Base-by-base conservation (phyloP, 1,284 basidiomycete genomes). In the Stygiomarasmius scandens region DNA sequence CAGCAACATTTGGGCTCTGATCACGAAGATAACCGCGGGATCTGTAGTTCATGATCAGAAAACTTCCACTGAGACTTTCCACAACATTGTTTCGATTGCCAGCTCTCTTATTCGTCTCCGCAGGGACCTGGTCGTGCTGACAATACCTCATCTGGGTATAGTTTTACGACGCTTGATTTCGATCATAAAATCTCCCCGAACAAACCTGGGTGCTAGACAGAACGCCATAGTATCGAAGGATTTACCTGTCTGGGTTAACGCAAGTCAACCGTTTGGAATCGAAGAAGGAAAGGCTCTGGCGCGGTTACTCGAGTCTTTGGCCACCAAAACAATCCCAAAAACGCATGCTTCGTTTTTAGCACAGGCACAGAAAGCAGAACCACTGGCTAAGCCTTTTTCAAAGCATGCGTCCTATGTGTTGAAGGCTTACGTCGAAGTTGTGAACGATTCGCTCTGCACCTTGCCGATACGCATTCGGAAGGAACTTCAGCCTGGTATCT, bases 351-450 rank as follows among this genome's bases (percentile, higher is more conserved):
- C 67, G 0, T 61, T 73, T 16, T 62, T 69, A 16, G 10, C 49
- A 11, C 80, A 84, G 27, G 54, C 66, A 1, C 83, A 81, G 58
- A 90, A 87, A 61, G 83, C 85, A 0, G 86, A 89, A 67, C 89
- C 90, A 0, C 77, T 96, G n/a, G 82, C 85, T 0, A 85, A 86
- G 53, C 85, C 93, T 3, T 89, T 96, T 66, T 87, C 92, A 2
- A 94, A 94, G 69, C 93, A 96, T 67, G 89, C 91, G 1, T 83
- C 86, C 0, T 89, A 87, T 64, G 82, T 95, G 10, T 75, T 96
- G 34, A 80, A 88, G 51, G 87, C 92, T 11, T 95, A 95, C 68
- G 79, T 93, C 43, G 82, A 89, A 41, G 82, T 82, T 14, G 79
- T 92, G 64, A 90, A 89, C 55, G 87, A 93, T 62, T 85, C 90